phyloP scores from a whole-genome alignment of 345 rosid genomes.

The Sisymbrium altissimum region DNA sequence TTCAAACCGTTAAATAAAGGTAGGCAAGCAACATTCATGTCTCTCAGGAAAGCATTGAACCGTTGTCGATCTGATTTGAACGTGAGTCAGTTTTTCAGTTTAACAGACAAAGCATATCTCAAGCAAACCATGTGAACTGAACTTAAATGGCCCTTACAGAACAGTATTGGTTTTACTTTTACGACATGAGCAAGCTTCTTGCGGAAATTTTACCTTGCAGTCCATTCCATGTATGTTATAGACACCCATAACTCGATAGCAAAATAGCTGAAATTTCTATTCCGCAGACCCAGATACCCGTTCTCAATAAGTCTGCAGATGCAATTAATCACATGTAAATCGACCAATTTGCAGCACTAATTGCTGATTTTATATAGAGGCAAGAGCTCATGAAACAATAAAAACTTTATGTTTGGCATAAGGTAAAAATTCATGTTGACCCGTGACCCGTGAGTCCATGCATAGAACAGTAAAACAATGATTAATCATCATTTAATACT shows the following conservation, averaged over 20 bases:
- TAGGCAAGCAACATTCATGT: constrained; percentile 17
- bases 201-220: constrained; percentile 69
- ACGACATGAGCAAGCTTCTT: neutral
- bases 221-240: constrained; percentile 82
- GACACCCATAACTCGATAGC: constrained; percentile 77
- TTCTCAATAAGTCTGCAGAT: constrained; percentile 82
- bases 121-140: neutral
- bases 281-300: constrained; percentile 79
- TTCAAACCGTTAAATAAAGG: constrained; percentile 20
- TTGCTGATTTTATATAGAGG: neutral
- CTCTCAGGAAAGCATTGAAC: neutral
- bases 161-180: no score
- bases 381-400: constrained; percentile 17
- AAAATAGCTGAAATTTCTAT: constrained; percentile 91
- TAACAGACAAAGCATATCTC: neutral
- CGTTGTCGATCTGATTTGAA: neutral
- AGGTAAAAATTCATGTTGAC: no score
- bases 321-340: constrained; percentile 18
- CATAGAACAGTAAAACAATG: no score
- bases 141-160: no score
- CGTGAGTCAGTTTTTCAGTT: neutral
- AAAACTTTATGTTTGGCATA: no score
- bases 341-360: constrained; percentile 11
- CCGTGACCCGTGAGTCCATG: no score
- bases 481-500: no score